These are phyloP conservation scores for Aureobasidium uvarum DNA, from an alignment of 2,329 filamentous ascomycete genomes.

Conservation along the genomic window DNA sequence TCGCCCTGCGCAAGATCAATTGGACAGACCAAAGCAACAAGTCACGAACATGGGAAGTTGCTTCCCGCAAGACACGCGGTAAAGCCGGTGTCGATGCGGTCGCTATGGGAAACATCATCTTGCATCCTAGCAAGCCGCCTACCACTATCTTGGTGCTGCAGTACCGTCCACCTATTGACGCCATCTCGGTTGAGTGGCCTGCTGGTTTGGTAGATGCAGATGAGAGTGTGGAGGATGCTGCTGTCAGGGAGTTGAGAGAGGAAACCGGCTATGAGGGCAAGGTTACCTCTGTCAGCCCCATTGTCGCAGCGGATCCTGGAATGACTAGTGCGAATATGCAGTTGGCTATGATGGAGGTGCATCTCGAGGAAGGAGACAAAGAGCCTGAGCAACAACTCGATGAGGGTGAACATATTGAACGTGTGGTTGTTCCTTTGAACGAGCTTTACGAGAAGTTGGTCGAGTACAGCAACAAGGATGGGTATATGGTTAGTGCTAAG, in stretches of 20 bases:
- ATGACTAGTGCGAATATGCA: constrained; percentile 40
- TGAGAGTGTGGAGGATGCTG: constrained; percentile 56
- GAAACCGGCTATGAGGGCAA: constrained; percentile 62
- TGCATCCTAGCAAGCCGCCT: constrained; percentile 47
- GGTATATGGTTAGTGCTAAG: constrained; percentile 57
- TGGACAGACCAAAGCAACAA: constrained; percentile 42
- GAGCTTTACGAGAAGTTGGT: constrained; percentile 57
- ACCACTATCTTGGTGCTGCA: constrained; percentile 58
- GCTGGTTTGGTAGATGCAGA: constrained; percentile 59
- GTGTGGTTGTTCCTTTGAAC: constrained; percentile 56
- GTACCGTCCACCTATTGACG: constrained; percentile 59
- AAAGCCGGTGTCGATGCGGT: constrained; percentile 60
- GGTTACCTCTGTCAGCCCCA: constrained; percentile 52
- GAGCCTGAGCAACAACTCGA: constrained; percentile 59
- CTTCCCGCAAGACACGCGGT: constrained; percentile 53
- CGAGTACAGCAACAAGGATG: constrained; percentile 48
- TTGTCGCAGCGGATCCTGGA: constrained; percentile 61
- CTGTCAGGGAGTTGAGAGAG: constrained; percentile 58
- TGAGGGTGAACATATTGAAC: constrained; percentile 60
- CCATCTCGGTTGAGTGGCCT: constrained; percentile 59
- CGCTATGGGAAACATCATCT: constrained; percentile 55
- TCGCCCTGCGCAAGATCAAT: constrained; percentile 20
- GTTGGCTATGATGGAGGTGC: constrained; percentile 60
- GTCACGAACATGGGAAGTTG: constrained; percentile 51
- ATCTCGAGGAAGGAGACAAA: constrained; percentile 50